Evolutionary conservation across 306 rosid genomes (phyloP).

Genomic region (Glycine soja): DNA sequence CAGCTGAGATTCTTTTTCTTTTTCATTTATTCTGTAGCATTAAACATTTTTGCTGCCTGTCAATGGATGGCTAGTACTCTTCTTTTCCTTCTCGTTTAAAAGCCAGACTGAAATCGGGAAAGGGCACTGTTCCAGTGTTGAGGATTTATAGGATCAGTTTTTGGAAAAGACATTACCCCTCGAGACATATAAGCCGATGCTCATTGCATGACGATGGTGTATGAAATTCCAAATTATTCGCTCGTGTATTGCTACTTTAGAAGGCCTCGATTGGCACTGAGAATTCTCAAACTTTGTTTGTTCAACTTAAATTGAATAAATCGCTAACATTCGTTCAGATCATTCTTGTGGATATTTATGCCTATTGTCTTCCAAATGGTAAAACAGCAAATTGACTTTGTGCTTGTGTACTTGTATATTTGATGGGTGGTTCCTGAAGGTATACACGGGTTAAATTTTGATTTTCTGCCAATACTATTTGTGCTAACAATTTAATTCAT

Average conservation of each 20-base stretch:
- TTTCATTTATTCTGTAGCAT: conserved; percentile 36
- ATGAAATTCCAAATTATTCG: conserved; percentile 29
- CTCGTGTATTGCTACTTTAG: conserved; percentile 32
- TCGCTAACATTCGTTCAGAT: conserved; percentile 17
- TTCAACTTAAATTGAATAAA: conserved; percentile 44
- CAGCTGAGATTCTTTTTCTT: conserved; percentile 45
- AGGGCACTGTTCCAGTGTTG: conserved; percentile 45
- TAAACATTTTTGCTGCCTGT: conserved; percentile 35
- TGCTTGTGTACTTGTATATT: too few species aligned
- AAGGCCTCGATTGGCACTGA: conserved; percentile 38
- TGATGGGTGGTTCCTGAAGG: too few species aligned
- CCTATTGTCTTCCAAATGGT: too few species aligned
- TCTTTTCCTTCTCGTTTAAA: conserved; percentile 48
- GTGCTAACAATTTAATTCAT: too few species aligned
- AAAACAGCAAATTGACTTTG: too few species aligned
- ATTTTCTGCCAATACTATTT: too few species aligned
- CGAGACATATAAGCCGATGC: conserved; percentile 38
- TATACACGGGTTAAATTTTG: too few species aligned
- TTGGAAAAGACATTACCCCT: conserved; percentile 37
- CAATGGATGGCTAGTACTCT: conserved; percentile 31
- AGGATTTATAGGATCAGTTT: conserved; percentile 48
- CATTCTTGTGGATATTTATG: too few species aligned
- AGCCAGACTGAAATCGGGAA: conserved; percentile 48
- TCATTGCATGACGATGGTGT: conserved; percentile 35
- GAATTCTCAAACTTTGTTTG: conserved; percentile 37